These are phyloP conservation scores for Apiospora kogelbergensis DNA, from an alignment of 2,329 filamentous ascomycete genomes.

Conservation along the genomic window DNA sequence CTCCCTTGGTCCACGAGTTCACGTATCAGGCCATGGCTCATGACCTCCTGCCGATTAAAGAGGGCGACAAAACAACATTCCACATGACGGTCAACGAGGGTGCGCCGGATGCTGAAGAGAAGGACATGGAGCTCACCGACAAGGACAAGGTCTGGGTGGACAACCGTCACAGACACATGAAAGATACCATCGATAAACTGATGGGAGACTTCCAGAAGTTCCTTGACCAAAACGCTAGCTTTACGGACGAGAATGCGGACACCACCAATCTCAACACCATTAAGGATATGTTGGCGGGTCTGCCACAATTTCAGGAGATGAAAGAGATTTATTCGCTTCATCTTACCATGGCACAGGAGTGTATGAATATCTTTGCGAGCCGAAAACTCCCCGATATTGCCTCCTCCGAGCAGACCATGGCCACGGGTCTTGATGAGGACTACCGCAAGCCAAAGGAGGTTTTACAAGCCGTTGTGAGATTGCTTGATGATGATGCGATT, in stretches of 20 bases:
- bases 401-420: constrained; percentile 84
- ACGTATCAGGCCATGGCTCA: constrained; percentile 99
- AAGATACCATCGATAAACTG: constrained; percentile 91
- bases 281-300: constrained; percentile 92
- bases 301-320: constrained; percentile 93
- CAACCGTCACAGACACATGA: constrained; percentile 95
- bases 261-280: constrained; percentile 84
- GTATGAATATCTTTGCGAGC: constrained; percentile 88
- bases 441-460: constrained; percentile 88
- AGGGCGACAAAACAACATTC: constrained; percentile 86
- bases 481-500: constrained; percentile 84
- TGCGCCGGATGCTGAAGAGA: constrained; percentile 68
- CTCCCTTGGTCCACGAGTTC: constrained; percentile 90
- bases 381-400: constrained; percentile 86
- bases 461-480: constrained; percentile 77
- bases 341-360: constrained; percentile 94
- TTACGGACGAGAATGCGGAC: constrained; percentile 71
- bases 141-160: constrained; percentile 94
- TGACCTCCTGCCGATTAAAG: constrained; percentile 84
- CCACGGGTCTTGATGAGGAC: constrained; percentile 91
- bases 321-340: constrained; percentile 95
- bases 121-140: constrained; percentile 88
- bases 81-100: constrained; percentile 78
- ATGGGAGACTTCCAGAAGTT: constrained; percentile 93
- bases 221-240: constrained; percentile 86